Evolutionary conservation across 2,329 filamentous ascomycete species (phyloP), one percentile per base, ranked within the genome.

Genomic region (Cladophialophora exuberans): DNA sequence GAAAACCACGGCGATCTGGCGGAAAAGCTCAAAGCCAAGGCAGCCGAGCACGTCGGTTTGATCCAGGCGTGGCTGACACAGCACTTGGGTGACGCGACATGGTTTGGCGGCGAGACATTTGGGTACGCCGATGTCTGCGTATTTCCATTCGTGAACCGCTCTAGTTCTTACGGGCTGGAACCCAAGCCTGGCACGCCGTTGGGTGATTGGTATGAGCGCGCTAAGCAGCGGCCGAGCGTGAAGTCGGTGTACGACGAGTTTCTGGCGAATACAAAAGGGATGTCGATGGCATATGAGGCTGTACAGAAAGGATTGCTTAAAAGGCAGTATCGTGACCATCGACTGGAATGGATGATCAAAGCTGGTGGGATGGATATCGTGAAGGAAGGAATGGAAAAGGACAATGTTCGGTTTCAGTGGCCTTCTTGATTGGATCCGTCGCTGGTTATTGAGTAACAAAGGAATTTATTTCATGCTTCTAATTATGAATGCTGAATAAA

Each of bases 301-400:
- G 23, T 54, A 7, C 17, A 51, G 23, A 50, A 54, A 18, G 58
- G 58, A 4, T 9, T 53, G 31, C 22, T 52, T 20, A 49, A 28
- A 39, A 18, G 58, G 3, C 33, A 61, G 58, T 61, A 61, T 43
- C 38, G 58, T 3, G 55, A 58, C 35, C 56, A 61, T 31, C 57
- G 56, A n/a, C 52, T 61, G 17, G 58, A 61, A 35, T 61, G 58
- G 58, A 53, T 61, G 52, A 45, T 59, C 52, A 61, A 61, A 44
- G 31, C 35, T 26, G 56, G 58, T 28, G 56, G 55, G 1, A 50
- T 61, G 1, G 50, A 53, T 18, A 49, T 61, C 31, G 52, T 61
- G 3, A n/a, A n/a, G 5, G 47, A 56, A 15, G 58, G 58, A 11
- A 9, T 59, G 35, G 23, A 52, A 43, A 59, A 53, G 20, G 23